Conservation (phyloP, 805 yeast species). For the Suhomyces pyralidae region DNA sequence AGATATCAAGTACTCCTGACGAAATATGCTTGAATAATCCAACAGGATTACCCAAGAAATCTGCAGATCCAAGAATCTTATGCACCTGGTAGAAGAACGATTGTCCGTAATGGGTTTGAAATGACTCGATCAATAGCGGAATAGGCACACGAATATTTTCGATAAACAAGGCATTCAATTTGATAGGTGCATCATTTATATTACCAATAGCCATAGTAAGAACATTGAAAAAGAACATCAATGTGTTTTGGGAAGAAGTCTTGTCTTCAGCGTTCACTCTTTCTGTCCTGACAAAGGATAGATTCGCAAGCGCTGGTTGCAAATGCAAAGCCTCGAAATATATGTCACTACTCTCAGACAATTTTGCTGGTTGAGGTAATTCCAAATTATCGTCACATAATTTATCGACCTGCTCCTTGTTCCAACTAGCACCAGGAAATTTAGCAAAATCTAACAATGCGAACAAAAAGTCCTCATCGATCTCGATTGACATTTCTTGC, state of each 20-base stretch:
- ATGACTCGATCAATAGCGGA: constrained; percentile 64
- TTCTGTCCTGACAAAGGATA: constrained; percentile 90
- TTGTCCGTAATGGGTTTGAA: constrained; percentile 85
- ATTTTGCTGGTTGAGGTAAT: constrained; percentile 66
- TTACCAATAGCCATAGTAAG: constrained; percentile 96
- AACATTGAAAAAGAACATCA: constrained; percentile 77
- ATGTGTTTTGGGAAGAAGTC: constrained; percentile 54
- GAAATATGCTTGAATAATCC: constrained; percentile 90
- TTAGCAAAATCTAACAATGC: constrained; percentile 78
- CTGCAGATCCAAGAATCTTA: constrained; percentile 93
- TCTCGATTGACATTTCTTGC: constrained; percentile 88
- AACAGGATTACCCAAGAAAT: constrained; percentile 94
- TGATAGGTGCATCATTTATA: constrained; percentile 93
- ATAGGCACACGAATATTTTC: constrained; percentile 88
- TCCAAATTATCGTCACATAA: constrained; percentile 62
- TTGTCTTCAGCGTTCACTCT: constrained; percentile 65
- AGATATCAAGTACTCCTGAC: constrained; percentile 93
- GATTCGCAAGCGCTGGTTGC: constrained; percentile 85
- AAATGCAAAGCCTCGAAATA: constrained; percentile 91
- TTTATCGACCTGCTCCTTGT: constrained; percentile 38
- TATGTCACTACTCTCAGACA: constrained; percentile 62
- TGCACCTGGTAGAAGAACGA: constrained; percentile 89
- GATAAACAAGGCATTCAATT: constrained; percentile 78
- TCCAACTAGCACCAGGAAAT: constrained; percentile 82
- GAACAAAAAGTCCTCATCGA: constrained; percentile 89